Conservation (phyloP, 1,284 basidiomycete genomes). For the Bjerkandera adusta region DNA sequence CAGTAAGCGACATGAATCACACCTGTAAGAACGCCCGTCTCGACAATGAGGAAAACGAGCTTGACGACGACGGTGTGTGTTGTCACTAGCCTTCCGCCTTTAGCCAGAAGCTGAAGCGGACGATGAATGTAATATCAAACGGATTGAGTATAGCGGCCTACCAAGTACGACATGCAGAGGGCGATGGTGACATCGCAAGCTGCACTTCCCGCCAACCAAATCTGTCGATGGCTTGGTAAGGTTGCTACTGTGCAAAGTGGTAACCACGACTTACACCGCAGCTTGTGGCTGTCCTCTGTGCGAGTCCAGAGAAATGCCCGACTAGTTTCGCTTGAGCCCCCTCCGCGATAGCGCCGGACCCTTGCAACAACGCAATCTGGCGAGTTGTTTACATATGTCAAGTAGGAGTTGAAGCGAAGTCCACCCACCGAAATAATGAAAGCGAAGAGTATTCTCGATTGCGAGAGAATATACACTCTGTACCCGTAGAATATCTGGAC, state of each 20-base stretch:
- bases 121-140: neutral
- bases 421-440: neutral
- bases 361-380: neutral
- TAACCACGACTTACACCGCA: neutral
- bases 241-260: neutral
- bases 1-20: neutral
- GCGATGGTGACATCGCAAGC: neutral
- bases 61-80: neutral
- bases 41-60: constrained; percentile 1
- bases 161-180: neutral
- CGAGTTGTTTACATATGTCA: too few species aligned
- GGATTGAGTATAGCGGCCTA: neutral
- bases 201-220: neutral
- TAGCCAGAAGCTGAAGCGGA: neutral
- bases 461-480: neutral
- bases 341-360: neutral
- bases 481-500: neutral
- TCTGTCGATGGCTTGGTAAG: neutral
- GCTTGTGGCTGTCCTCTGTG: neutral
- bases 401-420: too few species aligned
- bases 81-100: neutral
- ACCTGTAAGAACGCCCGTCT: constrained; percentile 3
- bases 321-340: neutral
- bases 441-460: neutral
- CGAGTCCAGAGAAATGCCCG: neutral